These are phyloP conservation scores for Drosera spatulata DNA, from an alignment of 179 eudicot species.

Conservation along the genomic window DNA sequence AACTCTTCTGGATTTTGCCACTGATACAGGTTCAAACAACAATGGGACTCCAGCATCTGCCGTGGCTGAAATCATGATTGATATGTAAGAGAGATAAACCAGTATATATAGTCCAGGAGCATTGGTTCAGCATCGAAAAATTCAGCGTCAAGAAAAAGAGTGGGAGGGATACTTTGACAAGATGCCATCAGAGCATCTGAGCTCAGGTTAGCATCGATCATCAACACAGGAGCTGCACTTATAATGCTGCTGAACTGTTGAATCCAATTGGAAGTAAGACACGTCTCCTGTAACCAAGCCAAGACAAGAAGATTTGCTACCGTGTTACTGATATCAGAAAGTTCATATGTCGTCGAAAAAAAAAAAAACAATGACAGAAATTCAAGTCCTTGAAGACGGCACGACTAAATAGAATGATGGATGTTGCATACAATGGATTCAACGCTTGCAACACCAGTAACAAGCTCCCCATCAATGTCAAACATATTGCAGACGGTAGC, in stretches of 20 bases:
- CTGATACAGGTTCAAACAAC: conserved; percentile 99
- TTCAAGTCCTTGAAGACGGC: too few species aligned
- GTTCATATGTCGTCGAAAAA: too few species aligned
- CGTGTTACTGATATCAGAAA: too few species aligned
- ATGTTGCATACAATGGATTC: conserved; percentile 61
- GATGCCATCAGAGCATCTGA: conserved; percentile 48
- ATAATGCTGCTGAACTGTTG: conserved; percentile 30
- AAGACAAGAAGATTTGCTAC: not conserved
- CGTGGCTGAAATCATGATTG: conserved; percentile 45
- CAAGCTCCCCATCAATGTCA: conserved; percentile 71
- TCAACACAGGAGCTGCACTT: conserved; percentile 57
- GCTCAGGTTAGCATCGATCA: conserved; percentile 94
- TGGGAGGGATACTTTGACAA: conserved; percentile 43
- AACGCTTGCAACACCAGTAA: conserved; percentile 79
- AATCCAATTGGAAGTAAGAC: conserved; percentile 76
- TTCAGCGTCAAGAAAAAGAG: not conserved
- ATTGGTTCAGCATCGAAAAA: too few species aligned
- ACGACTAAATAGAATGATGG: conserved; percentile 1
- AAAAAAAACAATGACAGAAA: too few species aligned
- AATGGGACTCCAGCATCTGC: conserved; percentile 52
- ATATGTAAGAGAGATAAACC: too few species aligned
- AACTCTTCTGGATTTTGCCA: conserved; percentile 69
- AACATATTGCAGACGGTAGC: conserved; percentile 73
- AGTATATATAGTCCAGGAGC: too few species aligned
- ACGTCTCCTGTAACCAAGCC: conserved; percentile 43